phyloP scores from a whole-genome alignment of 2,329 filamentous ascomycete genomes.

The Aspergillus clavatus region DNA sequence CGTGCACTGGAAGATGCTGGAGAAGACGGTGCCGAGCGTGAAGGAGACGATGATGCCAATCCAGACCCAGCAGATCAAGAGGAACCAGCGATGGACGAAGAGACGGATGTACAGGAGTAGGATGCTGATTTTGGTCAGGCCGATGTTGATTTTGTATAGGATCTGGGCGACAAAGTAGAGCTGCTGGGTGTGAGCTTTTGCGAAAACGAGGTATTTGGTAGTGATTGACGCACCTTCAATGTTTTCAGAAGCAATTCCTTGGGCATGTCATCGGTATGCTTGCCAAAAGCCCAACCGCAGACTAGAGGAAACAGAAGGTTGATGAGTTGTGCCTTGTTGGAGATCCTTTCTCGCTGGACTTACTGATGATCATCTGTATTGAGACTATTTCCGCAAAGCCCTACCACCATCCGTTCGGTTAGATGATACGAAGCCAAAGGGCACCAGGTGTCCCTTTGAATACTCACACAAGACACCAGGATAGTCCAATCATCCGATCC shows the following conservation, averaged over 20 bases:
- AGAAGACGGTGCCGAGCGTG: conserved; percentile 16
- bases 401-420: conserved; percentile 3
- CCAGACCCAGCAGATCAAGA: conserved; percentile 14
- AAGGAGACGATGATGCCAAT: conserved; percentile 18
- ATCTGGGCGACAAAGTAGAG: conserved; percentile 21
- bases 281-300: conserved; percentile 19
- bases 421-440: not conserved
- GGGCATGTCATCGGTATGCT: conserved; percentile 12
- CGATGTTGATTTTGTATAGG: conserved; percentile 23
- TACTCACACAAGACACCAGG: conserved; percentile 11
- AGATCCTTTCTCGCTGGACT: not conserved
- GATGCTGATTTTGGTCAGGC: conserved; percentile 23
- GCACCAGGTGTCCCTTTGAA: not conserved
- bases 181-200: conserved; percentile 1
- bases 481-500: conserved; percentile 19
- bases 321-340: not conserved
- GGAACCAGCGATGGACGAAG: conserved; percentile 18
- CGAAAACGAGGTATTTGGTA: not conserved
- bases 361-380: conserved; percentile 19
- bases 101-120: conserved; percentile 20
- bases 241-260: conserved; percentile 8
- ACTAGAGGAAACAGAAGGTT: conserved; percentile 7
- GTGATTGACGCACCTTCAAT: conserved; percentile 10
- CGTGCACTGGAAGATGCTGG: conserved; percentile 22
- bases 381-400: conserved; percentile 17